Percentiles rank a stretch among this genome's conserved stretches.
phyloP scores from a whole-genome alignment of 106 monocot genomes.

The Iris macrosiphon region DNA sequence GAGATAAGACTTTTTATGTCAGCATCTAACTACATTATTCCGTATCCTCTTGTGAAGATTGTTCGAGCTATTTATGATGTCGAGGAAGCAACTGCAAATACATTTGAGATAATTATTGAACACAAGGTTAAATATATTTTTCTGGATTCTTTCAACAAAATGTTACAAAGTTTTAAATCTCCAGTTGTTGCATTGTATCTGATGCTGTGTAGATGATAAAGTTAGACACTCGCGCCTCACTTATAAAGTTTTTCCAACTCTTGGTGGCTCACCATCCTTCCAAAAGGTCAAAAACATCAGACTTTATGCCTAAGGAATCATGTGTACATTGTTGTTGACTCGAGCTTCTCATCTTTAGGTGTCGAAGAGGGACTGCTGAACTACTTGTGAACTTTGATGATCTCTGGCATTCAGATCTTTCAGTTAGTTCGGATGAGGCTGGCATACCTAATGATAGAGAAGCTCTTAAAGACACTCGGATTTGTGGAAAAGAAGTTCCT shows the following conservation, averaged over 20 bases:
- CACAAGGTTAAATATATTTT: slow-evolving; percentile 52
- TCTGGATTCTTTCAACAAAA: not conserved
- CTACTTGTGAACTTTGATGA: slow-evolving; percentile 85
- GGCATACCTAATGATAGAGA: slow-evolving; percentile 20
- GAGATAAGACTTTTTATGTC: not conserved
- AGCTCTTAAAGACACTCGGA: slow-evolving; percentile 22
- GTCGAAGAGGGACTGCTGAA: slow-evolving; percentile 84
- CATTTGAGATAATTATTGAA: slow-evolving; percentile 73
- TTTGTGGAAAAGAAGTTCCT: slow-evolving; percentile 95
- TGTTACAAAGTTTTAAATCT: not conserved
- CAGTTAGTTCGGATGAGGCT: slow-evolving; percentile 15
- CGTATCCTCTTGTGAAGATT: slow-evolving; percentile 36
- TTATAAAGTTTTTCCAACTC: slow-evolving; percentile 93
- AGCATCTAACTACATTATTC: slow-evolving; percentile 9
- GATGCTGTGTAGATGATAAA: slow-evolving; percentile 72
- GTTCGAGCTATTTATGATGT: slow-evolving; percentile 87
- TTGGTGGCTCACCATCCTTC: slow-evolving; percentile 94
- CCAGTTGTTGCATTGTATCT: slow-evolving; percentile 2
- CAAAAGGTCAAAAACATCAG: slow-evolving; percentile 45
- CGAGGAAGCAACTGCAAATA: slow-evolving; percentile 82
- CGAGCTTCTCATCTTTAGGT: slow-evolving; percentile 39
- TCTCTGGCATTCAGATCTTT: slow-evolving; percentile 52
- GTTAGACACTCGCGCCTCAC: slow-evolving; percentile 50
- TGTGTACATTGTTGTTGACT: not conserved
- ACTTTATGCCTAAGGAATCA: not conserved